Evolutionary conservation across 1,284 basidiomycete genomes (phyloP).

Genomic region (Violaceomyces palustris): DNA sequence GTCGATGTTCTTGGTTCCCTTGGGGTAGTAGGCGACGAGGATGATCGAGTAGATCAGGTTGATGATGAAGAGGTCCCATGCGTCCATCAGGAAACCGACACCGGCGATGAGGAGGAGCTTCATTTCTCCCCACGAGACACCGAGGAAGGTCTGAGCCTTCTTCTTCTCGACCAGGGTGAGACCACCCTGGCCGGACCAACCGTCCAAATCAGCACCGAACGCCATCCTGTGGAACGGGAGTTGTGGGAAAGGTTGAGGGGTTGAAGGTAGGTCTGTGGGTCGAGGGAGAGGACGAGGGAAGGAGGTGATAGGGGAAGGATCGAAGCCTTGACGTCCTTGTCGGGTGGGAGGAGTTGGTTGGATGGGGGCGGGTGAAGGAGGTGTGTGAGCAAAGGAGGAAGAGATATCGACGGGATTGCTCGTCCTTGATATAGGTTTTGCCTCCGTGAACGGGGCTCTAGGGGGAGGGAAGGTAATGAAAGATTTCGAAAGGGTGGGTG

Average conservation of each 20-base stretch:
- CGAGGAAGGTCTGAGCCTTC: constrained; percentile 28
- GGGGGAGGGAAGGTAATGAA: too few species aligned
- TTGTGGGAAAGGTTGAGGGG: neutral
- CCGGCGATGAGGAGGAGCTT: constrained; percentile 47
- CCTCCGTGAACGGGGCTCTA: too few species aligned
- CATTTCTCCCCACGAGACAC: constrained; percentile 41
- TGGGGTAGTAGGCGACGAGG: constrained; percentile 39
- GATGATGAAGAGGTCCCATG: constrained; percentile 49
- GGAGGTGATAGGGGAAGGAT: too few species aligned
- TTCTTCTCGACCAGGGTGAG: constrained; percentile 42
- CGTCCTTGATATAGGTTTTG: too few species aligned
- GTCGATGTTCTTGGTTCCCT: constrained; percentile 36
- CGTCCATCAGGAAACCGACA: constrained; percentile 50
- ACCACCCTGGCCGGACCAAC: constrained; percentile 34
- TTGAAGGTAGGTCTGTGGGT: too few species aligned
- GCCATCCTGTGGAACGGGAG: constrained; percentile 15
- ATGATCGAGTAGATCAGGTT: constrained; percentile 49
- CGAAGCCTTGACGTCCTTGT: too few species aligned
- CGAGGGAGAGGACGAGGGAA: too few species aligned
- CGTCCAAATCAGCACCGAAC: constrained; percentile 46
- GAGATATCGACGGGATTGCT: too few species aligned
- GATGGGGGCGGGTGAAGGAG: too few species aligned
- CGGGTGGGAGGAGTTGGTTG: too few species aligned
- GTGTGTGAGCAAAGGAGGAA: too few species aligned
- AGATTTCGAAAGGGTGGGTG: too few species aligned